Evolutionary conservation across 2,329 filamentous ascomycete species (phyloP).

Genomic region (Aureobasidium mangrovei): DNA sequence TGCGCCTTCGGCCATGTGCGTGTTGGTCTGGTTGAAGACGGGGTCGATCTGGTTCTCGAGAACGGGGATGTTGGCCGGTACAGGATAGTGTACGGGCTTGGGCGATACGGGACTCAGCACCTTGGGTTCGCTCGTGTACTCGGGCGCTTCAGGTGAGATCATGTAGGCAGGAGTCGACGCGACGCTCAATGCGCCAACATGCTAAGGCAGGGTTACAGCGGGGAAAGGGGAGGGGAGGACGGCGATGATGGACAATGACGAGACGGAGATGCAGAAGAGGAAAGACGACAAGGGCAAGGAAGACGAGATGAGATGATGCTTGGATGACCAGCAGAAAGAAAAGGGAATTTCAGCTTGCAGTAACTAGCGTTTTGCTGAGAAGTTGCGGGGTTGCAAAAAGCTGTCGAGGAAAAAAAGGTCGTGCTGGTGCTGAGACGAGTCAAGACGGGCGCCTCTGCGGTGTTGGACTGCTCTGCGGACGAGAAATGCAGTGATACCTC

Average conservation of each 20-base stretch:
- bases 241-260: conserved; percentile 15
- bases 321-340: conserved; percentile 12
- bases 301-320: not conserved
- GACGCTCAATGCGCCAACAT: conserved; percentile 26
- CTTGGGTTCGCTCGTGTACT: conserved; percentile 52
- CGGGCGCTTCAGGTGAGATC: conserved; percentile 44
- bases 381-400: not conserved
- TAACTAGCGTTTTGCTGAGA: not conserved
- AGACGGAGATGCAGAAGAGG: conserved; percentile 18
- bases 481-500: too few species aligned
- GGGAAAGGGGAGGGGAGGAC: conserved; percentile 9
- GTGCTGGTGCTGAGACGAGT: too few species aligned
- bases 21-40: conserved; percentile 54
- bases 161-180: conserved; percentile 38
- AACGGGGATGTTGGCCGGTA: conserved; percentile 60
- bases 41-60: conserved; percentile 65
- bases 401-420: too few species aligned
- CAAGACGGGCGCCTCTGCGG: too few species aligned
- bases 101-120: conserved; percentile 60
- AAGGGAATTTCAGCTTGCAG: conserved; percentile 7
- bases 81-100: conserved; percentile 58
- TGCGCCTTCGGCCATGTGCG: conserved; percentile 8
- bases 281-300: not conserved
- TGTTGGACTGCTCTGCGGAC: too few species aligned
- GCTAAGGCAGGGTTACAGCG: conserved; percentile 30